Percentiles rank a stretch among this genome's conserved stretches.
Evolutionary conservation across 202 grass and related monocot species (phyloP).

Genomic region (Schoenoplectus tabernaemontani): DNA sequence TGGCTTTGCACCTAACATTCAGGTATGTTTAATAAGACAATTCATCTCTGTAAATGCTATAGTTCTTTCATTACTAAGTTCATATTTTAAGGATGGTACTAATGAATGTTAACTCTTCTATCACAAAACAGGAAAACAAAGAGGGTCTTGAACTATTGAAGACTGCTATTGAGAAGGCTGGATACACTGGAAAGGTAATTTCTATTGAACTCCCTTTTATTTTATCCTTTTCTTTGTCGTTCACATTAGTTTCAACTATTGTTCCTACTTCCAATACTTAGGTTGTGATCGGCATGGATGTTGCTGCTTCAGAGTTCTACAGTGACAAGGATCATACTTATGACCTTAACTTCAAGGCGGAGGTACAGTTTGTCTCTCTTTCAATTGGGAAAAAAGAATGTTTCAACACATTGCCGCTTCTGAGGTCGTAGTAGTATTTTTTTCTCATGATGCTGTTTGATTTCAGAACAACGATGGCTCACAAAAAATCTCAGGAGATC

Average conservation of each 20-base stretch:
- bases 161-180: conserved; percentile 83
- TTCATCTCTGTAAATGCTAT: background rate
- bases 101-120: background rate
- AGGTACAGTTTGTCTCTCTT: conserved; percentile 33
- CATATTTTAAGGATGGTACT: background rate
- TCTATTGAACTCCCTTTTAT: background rate
- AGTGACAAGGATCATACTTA: conserved; percentile 61
- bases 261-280: conserved; percentile 9
- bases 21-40: conserved; percentile 34
- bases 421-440: background rate
- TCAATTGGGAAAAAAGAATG: background rate
- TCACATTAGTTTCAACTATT: background rate
- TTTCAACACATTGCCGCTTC: background rate
- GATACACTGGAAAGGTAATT: conserved; percentile 78
- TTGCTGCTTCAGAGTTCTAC: conserved; percentile 91
- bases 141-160: conserved; percentile 92
- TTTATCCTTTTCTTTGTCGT: background rate
- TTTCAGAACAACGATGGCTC: conserved; percentile 83
- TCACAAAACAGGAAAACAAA: conserved; percentile 76
- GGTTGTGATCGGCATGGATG: conserved; percentile 97
- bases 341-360: conserved; percentile 94
- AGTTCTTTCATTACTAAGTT: background rate
- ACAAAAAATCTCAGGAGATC: conserved; percentile 69
- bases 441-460: conserved; percentile 11
- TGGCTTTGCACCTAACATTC: conserved; percentile 95